Base-by-base conservation (phyloP, 768 basidiomycete genomes). In the Amyloporia xantha region DNA sequence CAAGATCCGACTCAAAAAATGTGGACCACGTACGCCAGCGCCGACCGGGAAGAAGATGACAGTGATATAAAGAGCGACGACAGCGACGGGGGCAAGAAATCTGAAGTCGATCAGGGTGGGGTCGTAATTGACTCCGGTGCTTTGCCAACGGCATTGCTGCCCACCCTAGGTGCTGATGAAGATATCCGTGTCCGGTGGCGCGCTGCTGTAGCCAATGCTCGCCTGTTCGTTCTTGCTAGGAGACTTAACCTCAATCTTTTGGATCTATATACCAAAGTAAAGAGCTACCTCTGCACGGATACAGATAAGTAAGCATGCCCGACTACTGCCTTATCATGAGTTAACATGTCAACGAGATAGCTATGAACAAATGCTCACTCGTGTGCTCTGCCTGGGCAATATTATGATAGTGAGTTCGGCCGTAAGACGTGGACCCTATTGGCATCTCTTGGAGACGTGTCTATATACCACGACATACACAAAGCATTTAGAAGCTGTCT, bases 141-240 rank as follows among this genome's bases (percentile, higher is more conserved):
- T 33, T 56, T 71, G 52, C 77, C 84, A 11, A 59, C 72, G 46
- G 52, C 55, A 55, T 60, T 81, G 26, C 70, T 90, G 27, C 77
- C 78, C 10, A 61, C 62, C 23, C 56, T 89, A 56, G 74, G 73
- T 19, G 59, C 66, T n/a, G 88, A 98, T 63, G 65, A 70, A 35
- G 94, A 98, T 60, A 80, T 87, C 17, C 79, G 92, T 26, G 86
- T 96, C 40, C 81, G 95, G 13, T 86, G 92, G 60, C 82, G 88
- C 25, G 77, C 76, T 1, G 85, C 85, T 1, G 68, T 73, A 12
- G 64, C 77, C n/a, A 81, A 72, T 45, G 75, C 82, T 25, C 71
- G 71, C 6, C 61, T 88, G 21, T 82, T 89, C 56, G 69, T 75
- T 2, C 62, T 76, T 2, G 69, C 79, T 15, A 69, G 71, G 40